These are phyloP conservation scores for Eimeria mitis DNA, from an alignment of 169 alveolate species.

Conservation along the genomic window DNA sequence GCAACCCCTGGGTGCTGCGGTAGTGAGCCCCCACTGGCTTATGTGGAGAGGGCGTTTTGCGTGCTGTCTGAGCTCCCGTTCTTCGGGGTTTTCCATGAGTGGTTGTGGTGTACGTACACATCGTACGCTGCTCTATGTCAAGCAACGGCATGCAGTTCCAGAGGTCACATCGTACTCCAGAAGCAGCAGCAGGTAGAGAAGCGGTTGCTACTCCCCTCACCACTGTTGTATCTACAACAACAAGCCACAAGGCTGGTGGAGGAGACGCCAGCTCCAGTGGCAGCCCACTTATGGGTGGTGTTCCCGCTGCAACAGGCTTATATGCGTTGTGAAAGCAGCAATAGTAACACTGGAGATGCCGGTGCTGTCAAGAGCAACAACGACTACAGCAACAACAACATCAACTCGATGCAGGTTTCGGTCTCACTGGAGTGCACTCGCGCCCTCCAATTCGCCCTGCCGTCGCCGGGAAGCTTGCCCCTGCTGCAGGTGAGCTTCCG, in stretches of 20 bases:
- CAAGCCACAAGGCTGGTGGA: slow-evolving; percentile 61
- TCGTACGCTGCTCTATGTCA: slow-evolving; percentile 59
- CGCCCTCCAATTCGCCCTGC: slow-evolving; percentile 48
- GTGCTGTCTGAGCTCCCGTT: slow-evolving; percentile 37
- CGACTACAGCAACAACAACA: not conserved
- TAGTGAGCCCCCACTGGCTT: slow-evolving; percentile 39
- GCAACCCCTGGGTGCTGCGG: not conserved
- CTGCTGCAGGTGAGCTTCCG: slow-evolving; percentile 40
- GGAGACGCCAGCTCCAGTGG: slow-evolving; percentile 62
- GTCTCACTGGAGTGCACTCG: slow-evolving; percentile 27
- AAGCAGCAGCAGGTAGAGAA: slow-evolving; percentile 46
- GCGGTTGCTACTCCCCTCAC: slow-evolving; percentile 19
- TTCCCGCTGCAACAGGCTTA: slow-evolving; percentile 30
- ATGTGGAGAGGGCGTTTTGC: slow-evolving; percentile 69
- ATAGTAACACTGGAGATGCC: not conserved
- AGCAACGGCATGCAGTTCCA: slow-evolving; percentile 35
- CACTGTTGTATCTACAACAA: slow-evolving; percentile 43
- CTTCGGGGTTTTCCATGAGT: slow-evolving; percentile 44
- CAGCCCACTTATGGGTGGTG: slow-evolving; percentile 54
- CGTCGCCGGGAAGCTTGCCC: slow-evolving; percentile 53
- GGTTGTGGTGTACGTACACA: slow-evolving; percentile 62
- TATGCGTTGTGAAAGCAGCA: not conserved
- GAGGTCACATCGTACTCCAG: slow-evolving; percentile 46
- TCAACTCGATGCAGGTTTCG: not conserved
- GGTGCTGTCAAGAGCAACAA: not conserved